Evolutionary conservation across 805 yeast genomes (phyloP), one percentile per base, ranked within the genome.

Genomic region (Candida ovalis): DNA sequence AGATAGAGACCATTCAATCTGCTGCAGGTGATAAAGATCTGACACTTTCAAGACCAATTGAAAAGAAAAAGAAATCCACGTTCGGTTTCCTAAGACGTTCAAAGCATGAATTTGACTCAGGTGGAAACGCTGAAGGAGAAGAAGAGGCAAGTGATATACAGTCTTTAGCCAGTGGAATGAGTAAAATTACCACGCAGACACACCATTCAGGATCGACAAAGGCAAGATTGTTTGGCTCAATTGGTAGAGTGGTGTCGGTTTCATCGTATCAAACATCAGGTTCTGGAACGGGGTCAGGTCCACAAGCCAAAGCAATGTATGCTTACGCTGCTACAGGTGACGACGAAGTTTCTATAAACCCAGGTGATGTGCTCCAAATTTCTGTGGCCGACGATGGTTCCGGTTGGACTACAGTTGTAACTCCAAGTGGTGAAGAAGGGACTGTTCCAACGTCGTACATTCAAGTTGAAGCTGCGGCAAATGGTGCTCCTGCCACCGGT

Each of bases 381-480:
- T 46, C 83, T 0, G 82, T 78, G 43, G 69, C 70, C 1, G 98
- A 94, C 62, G 91, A 88, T 53, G 97, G 97, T 0, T 81, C 88
- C 17, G 99, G 99, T 0, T 92, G 99, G 99, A 86, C 96, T 1
- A 68, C 71, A 55, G 80, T 90, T 9, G 57, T 56, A n/a, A 71
- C 73, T n/a, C 53, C 70, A 2, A 60, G 64, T 21, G 76, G 77
- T 4, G 64, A 65, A 9, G 70, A 69, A 38, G 99, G 99, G 0
- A 72, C 91, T 36, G 97, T 91, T 3, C 99, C 99, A 2, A 81
- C 95, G 0, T 69, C 86, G 0, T 92, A 92, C 62, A 66, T 91
- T 6, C 82, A 82, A 52, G 63, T 82, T 1, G 52, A 62, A 25
- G 42, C 45, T 4, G 25, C 43, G 5, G 17, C 38, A 7, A 35